Conservation (phyloP, 1,284 basidiomycete genomes). For the Ganoderma lingzhi region DNA sequence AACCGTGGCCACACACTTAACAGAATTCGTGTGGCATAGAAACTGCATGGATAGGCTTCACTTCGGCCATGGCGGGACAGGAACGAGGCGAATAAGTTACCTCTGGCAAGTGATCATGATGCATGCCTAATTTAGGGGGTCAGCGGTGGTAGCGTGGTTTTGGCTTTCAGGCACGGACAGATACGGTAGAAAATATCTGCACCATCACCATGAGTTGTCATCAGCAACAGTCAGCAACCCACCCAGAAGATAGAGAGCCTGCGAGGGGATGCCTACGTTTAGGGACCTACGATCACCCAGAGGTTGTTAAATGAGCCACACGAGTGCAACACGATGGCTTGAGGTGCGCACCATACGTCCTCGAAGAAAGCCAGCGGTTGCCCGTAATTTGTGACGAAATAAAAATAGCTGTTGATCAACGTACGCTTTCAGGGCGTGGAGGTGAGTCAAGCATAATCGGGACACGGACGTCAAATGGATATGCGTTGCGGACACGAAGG, state of each 20-base stretch:
- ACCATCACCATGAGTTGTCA: no score
- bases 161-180: not conserved
- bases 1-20: not conserved
- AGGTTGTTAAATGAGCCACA: not conserved
- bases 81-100: not conserved
- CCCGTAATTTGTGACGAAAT: not conserved
- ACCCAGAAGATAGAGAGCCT: not conserved
- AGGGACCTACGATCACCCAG: not conserved
- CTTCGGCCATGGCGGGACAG: no score
- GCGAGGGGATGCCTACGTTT: not conserved
- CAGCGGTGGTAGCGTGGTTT: not conserved
- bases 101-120: not conserved
- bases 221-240: not conserved
- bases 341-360: not conserved
- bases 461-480: no score
- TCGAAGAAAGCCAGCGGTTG: not conserved
- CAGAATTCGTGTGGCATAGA: not conserved
- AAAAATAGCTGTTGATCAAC: not conserved
- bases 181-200: not conserved
- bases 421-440: not conserved
- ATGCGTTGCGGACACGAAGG: no score
- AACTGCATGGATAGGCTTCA: not conserved
- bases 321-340: not conserved
- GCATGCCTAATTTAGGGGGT: not conserved
- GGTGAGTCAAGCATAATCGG: no score